Percentiles rank a stretch among this genome's conserved stretches.
Conservation (phyloP, 345 rosid species). For the Crucihimalaya himalaica region DNA sequence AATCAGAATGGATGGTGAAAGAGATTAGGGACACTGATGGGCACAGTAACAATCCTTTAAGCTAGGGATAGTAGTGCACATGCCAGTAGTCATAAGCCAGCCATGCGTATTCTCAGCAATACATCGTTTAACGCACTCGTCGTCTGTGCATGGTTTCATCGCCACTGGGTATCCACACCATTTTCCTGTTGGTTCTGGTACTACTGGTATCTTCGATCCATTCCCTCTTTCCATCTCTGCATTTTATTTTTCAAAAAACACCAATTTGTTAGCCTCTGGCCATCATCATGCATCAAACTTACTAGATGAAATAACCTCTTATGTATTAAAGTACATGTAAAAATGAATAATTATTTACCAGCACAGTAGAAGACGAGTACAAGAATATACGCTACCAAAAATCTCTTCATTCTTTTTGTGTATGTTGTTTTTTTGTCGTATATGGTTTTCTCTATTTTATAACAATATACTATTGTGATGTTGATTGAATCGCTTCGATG, state of each 20-base stretch:
- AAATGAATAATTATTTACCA: neutral
- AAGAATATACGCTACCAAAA: conserved; percentile 17
- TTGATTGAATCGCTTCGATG: neutral
- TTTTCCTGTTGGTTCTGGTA: conserved; percentile 5
- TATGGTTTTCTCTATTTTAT: neutral
- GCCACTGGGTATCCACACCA: neutral
- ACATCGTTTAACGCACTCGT: conserved; percentile 1
- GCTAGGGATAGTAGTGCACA: conserved; percentile 6
- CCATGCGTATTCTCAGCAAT: neutral
- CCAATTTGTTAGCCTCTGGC: neutral
- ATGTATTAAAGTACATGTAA: neutral
- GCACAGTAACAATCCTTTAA: conserved; percentile 15
- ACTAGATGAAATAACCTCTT: neutral
- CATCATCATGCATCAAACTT: neutral
- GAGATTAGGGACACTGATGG: conserved; percentile 21
- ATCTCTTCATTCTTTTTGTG: neutral
- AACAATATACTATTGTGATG: neutral
- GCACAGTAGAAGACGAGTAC: conserved; percentile 1
- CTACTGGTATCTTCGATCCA: neutral
- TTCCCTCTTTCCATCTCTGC: conserved; percentile 13
- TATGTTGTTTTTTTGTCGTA: neutral
- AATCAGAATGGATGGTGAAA: no score
- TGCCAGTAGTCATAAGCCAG: conserved; percentile 1
- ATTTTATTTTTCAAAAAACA: neutral
- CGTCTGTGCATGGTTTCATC: conserved; percentile 13